These are phyloP conservation scores for Talaromyces sp. DNA, from an alignment of 2,329 filamentous ascomycete genomes.

Conservation along the genomic window DNA sequence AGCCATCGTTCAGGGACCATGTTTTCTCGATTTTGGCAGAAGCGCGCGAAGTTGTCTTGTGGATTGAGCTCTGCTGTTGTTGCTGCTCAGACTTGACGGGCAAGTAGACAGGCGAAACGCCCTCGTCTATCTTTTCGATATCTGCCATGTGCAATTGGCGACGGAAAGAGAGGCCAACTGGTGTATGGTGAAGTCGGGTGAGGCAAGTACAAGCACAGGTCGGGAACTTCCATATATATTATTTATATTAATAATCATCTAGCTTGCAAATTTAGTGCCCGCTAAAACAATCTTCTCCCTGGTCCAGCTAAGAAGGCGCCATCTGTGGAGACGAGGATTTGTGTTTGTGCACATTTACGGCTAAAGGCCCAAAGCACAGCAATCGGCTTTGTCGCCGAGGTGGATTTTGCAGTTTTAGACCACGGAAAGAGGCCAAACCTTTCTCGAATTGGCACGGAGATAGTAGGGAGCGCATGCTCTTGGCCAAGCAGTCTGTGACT, in stretches of 20 bases:
- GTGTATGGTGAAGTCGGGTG: neutral
- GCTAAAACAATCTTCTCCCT: neutral
- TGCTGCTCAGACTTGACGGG: neutral
- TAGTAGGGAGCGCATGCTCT: neutral
- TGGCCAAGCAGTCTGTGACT: neutral
- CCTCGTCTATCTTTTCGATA: neutral
- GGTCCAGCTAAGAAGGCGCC: neutral
- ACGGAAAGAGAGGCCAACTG: neutral
- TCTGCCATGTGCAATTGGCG: neutral
- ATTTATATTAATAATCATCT: neutral
- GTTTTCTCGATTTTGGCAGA: conserved; percentile 26
- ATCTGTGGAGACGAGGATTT: neutral
- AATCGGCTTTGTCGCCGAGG: neutral
- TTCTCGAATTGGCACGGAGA: neutral
- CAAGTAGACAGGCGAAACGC: neutral
- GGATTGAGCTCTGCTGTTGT: neutral
- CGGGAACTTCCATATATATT: neutral
- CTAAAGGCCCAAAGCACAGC: neutral
- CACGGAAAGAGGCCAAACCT: neutral
- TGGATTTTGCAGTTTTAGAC: neutral
- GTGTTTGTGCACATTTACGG: neutral
- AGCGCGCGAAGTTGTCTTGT: conserved; percentile 15
- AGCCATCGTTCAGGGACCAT: conserved; percentile 33
- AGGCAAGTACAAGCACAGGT: neutral
- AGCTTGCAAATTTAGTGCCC: neutral